Base-by-base conservation (phyloP, 208 protist species). In the Leishmania arabica region DNA sequence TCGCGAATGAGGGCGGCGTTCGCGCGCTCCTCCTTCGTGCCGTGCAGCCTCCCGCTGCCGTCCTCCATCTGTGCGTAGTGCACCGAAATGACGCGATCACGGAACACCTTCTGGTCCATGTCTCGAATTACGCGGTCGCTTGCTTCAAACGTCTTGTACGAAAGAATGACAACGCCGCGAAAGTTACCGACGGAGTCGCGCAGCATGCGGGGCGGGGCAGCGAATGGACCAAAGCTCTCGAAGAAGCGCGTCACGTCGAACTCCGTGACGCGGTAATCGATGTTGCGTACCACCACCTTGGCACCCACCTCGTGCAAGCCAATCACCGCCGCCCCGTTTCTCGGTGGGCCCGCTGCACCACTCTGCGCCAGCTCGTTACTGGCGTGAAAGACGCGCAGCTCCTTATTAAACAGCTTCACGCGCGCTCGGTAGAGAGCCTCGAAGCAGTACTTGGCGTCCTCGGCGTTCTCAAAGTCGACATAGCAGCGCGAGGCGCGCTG, bases 391-490 rank as follows among this genome's bases (percentile, higher is more conserved):
- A 96, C 87, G 27, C 84, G 83, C 54, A 97, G n/a, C 77, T 91
- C 84, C 68, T 93, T 93, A 51, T 89, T 91, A 75, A 92, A 96
- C 42, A 97, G 80, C 82, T 91, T 92, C 66, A 94, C 83, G 3
- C 81, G 91, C 54, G 88, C 83, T 49, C 86, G 86, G 75, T 91
- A 84, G 7, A 97, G 81, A 0, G 89, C 92, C 80, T 97, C 89
- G 78, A 89, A 97, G 89, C 92, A 96, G 86, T 97, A 97, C 85
- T 97, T 96, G 27, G 94, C 94, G 75, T 97, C 94, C 86, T 97
- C 92, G 45, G 82, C 82, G 77, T 89, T 90, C 66, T 80, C 60
- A 68, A 93, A 97, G 79, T 95, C 89, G 21, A 95, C 92, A 80
- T 92, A 96, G 84, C 94, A 97, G 78, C 86, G 91, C 27, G 81